phyloP scores from a whole-genome alignment of 495 filamentous ascomycete genomes.

The Glutinoglossum americanum region DNA sequence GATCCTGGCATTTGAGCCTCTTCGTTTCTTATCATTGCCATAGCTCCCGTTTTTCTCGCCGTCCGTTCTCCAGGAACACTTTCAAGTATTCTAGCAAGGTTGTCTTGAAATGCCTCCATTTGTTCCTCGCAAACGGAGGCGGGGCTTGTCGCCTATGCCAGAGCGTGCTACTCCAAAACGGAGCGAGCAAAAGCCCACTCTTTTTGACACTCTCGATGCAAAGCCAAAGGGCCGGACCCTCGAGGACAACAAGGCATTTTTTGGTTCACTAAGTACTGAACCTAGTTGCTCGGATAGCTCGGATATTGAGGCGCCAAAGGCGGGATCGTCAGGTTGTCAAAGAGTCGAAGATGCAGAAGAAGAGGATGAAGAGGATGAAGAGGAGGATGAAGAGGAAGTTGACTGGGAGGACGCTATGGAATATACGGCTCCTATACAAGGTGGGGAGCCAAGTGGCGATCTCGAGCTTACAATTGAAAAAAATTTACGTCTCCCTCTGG shows the following conservation, averaged over 20 bases:
- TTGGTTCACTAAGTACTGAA: constrained; percentile 1
- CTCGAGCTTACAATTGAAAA: constrained; percentile 56
- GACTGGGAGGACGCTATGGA: constrained; percentile 8
- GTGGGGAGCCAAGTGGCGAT: constrained; percentile 23
- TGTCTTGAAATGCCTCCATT: not conserved
- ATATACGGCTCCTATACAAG: not conserved
- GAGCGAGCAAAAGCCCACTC: constrained; percentile 3
- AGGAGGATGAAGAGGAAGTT: constrained; percentile 2
- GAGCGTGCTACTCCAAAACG: not conserved
- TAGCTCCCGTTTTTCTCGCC: not conserved
- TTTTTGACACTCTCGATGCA: constrained; percentile 5
- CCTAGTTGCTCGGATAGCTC: not conserved
- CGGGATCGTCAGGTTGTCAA: not conserved
- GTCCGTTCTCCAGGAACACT: not conserved
- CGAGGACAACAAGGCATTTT: constrained; percentile 5
- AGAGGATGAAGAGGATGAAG: not conserved
- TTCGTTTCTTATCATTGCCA: not conserved
- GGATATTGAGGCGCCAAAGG: constrained; percentile 1
- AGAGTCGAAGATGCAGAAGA: not conserved
- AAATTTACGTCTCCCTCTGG: constrained; percentile 27
- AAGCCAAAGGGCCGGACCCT: not conserved
- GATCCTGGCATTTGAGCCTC: not conserved
- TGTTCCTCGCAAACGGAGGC: constrained; percentile 1
- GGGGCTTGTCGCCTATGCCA: not conserved
- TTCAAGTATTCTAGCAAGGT: too few species aligned